Evolutionary conservation across 768 basidiomycete species (phyloP).

Genomic region (Arthromyces matolae): DNA sequence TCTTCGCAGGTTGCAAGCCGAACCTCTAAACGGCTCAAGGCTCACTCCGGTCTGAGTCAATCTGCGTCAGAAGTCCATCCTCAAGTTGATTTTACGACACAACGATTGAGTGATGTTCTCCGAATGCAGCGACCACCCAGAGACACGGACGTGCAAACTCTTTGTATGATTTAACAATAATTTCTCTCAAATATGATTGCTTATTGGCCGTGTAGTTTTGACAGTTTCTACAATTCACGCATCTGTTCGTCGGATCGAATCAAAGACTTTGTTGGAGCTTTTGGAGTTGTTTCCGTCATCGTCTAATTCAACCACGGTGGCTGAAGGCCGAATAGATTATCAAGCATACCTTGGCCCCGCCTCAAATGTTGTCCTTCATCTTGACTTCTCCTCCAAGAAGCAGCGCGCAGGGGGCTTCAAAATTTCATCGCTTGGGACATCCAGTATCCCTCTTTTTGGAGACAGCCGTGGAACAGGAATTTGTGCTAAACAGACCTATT

Average conservation of each 20-base stretch:
- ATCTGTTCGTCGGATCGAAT: neutral
- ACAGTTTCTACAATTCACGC: neutral
- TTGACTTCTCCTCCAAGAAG: constrained; percentile 2
- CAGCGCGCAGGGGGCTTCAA: constrained; percentile 8
- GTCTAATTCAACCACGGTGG: neutral
- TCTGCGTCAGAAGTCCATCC: neutral
- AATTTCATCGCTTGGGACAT: constrained; percentile 3
- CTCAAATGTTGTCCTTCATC: neutral
- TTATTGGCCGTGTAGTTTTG: neutral
- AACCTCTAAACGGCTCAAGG: neutral
- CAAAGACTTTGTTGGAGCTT: neutral
- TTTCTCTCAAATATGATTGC: neutral
- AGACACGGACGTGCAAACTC: neutral
- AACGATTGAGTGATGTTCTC: neutral
- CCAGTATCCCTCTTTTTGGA: neutral
- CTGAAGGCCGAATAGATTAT: neutral
- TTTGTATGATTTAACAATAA: neutral
- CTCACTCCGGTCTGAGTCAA: neutral
- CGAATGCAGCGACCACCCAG: neutral
- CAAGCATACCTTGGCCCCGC: neutral
- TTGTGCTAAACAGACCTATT: constrained; percentile 17
- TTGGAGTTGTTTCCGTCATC: neutral
- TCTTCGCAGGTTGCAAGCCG: neutral
- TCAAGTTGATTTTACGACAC: neutral
- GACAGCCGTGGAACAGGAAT: neutral